Conservation (phyloP, 345 rosid species). For the Atalantia buxifolia region DNA sequence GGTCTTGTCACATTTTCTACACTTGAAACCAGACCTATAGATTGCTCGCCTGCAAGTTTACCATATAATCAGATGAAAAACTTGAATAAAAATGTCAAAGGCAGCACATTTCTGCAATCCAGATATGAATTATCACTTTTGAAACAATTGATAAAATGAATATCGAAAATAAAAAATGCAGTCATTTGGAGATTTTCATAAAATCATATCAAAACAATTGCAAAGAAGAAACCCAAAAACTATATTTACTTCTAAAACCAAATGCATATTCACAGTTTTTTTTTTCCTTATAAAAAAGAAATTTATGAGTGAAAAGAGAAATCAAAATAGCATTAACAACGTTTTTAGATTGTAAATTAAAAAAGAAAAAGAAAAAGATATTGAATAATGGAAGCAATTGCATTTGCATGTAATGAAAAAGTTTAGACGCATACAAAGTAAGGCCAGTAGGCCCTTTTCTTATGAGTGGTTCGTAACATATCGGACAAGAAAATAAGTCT, state of each 20-base stretch:
- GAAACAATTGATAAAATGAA: not conserved
- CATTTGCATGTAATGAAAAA: not conserved
- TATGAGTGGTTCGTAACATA: conserved; percentile 76
- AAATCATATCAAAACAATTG: not conserved
- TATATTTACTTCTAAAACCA: not conserved
- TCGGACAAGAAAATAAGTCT: conserved; percentile 75
- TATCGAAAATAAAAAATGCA: not conserved
- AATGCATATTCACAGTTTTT: not conserved
- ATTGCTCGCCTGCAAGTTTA: conserved; percentile 65
- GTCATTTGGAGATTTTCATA: not conserved
- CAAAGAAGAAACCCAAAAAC: not conserved
- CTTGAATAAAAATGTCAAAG: not conserved
- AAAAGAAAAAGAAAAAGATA: no score
- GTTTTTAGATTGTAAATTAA: not conserved
- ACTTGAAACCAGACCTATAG: conserved; percentile 88
- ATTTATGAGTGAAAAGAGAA: no score
- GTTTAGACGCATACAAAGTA: conserved; percentile 58
- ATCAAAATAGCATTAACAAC: not conserved
- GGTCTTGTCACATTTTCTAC: conserved; percentile 70
- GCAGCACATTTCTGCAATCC: not conserved
- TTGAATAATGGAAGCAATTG: no score
- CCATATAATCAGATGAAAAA: not conserved
- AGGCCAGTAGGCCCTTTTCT: conserved; percentile 93
- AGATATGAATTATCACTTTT: not conserved
- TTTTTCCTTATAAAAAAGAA: no score